These are phyloP conservation scores for Saccharomycopsis olivae DNA, from an alignment of 805 yeast species.

Conservation along the genomic window DNA sequence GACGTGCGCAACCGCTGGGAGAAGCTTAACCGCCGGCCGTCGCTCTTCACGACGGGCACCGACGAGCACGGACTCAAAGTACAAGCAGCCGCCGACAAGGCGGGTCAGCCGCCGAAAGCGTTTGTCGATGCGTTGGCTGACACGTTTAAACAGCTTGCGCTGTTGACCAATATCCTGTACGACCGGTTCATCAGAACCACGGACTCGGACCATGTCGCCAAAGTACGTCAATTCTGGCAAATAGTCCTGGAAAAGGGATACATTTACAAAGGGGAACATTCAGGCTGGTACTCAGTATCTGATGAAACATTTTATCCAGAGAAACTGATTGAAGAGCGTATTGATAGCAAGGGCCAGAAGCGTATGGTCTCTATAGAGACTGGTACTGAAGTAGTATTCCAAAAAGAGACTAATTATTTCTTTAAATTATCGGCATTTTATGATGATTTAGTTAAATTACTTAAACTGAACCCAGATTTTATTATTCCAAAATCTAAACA, in stretches of 20 bases:
- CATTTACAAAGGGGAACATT: slow-evolving; percentile 74
- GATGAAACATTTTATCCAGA: slow-evolving; percentile 94
- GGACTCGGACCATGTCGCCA: slow-evolving; percentile 59
- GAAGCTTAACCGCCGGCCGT: slow-evolving; percentile 30
- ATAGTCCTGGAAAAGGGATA: slow-evolving; percentile 45
- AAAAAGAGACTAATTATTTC: slow-evolving; percentile 79
- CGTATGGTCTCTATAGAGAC: slow-evolving; percentile 48
- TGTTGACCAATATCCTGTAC: slow-evolving; percentile 42
- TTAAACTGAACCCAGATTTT: slow-evolving; percentile 42
- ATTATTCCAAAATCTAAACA: slow-evolving; percentile 57
- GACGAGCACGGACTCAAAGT: slow-evolving; percentile 96
- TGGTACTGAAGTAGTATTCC: slow-evolving; percentile 61
- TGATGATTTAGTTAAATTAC: slow-evolving; percentile 36
- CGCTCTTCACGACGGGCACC: slow-evolving; percentile 77
- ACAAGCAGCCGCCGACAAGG: slow-evolving; percentile 66
- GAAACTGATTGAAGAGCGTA: slow-evolving; percentile 44
- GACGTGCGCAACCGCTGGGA: slow-evolving; percentile 77
- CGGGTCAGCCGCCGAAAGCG: slow-evolving; percentile 42
- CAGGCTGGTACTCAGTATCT: slow-evolving; percentile 91
- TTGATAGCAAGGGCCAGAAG: slow-evolving; percentile 23
- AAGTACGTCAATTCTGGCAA: slow-evolving; percentile 66
- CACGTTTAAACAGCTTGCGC: slow-evolving; percentile 56
- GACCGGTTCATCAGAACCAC: slow-evolving; percentile 88
- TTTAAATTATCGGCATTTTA: slow-evolving; percentile 62
- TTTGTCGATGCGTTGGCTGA: slow-evolving; percentile 64